A percentile compares a stretch with the other conserved stretches of the same genome.
Evolutionary conservation across 2,329 filamentous ascomycete genomes (phyloP).

Genomic region (Paraconiothyrium brasiliense): DNA sequence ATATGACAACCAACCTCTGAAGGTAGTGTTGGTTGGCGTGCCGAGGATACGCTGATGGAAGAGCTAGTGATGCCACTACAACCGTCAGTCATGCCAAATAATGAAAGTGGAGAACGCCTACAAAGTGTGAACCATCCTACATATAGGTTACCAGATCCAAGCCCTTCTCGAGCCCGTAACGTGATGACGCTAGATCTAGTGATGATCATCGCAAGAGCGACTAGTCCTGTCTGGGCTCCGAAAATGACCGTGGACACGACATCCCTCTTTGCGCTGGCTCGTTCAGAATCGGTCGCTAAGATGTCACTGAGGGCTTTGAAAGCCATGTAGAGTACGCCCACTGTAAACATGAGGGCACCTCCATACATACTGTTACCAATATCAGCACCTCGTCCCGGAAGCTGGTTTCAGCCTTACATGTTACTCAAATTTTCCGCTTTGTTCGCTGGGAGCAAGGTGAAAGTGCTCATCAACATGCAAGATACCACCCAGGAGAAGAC

Average conservation of each 20-base stretch:
- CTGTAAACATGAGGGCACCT: conserved; percentile 77
- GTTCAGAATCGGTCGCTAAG: conserved; percentile 41
- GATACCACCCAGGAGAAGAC: conserved; percentile 77
- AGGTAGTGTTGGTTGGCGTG: conserved; percentile 88
- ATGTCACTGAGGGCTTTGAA: conserved; percentile 71
- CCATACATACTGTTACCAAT: conserved; percentile 69
- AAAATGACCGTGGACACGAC: conserved; percentile 67
- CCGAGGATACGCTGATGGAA: conserved; percentile 83
- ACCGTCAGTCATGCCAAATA: conserved; percentile 19
- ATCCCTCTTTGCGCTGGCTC: conserved; percentile 48
- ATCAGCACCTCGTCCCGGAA: conserved; percentile 17
- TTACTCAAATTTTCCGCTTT: conserved; percentile 80
- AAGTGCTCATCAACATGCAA: conserved; percentile 85
- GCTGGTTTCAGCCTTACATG: conserved; percentile 67
- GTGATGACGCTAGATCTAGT: conserved; percentile 87
- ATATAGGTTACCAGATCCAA: conserved; percentile 87
- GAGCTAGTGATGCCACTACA: conserved; percentile 76
- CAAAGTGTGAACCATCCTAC: conserved; percentile 83
- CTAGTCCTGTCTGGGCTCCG: conserved; percentile 79
- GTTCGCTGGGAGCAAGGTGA: conserved; percentile 86
- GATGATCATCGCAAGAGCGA: conserved; percentile 82
- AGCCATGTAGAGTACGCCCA: conserved; percentile 80
- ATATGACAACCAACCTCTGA: conserved; percentile 86
- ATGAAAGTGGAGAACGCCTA: conserved; percentile 50
- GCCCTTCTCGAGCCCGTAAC: conserved; percentile 82